These are phyloP conservation scores for Trametes sanguinea DNA, from an alignment of 768 basidiomycete genomes.

Conservation along the genomic window DNA sequence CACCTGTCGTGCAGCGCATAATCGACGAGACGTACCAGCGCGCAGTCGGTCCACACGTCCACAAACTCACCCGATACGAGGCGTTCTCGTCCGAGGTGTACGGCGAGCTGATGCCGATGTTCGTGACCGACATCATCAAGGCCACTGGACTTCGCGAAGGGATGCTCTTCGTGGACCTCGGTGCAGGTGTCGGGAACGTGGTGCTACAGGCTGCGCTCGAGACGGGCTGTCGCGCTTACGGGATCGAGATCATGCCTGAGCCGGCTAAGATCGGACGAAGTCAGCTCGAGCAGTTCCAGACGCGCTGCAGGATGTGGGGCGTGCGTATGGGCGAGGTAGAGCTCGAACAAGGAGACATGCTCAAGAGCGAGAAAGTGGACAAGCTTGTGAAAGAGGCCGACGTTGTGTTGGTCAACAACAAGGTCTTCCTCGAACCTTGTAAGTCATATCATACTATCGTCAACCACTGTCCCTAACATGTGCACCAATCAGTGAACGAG, in stretches of 20 bases:
- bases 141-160: constrained; percentile 50
- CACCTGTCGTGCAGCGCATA: constrained; percentile 70
- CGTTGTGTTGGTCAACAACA: constrained; percentile 90
- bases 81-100: constrained; percentile 86
- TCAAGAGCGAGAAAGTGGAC: constrained; percentile 62
- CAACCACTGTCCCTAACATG: not conserved
- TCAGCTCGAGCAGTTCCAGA: constrained; percentile 73
- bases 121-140: constrained; percentile 57
- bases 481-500: constrained; percentile 68
- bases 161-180: constrained; percentile 58
- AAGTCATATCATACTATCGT: constrained; percentile 38
- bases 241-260: constrained; percentile 73
- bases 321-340: constrained; percentile 73
- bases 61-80: constrained; percentile 75
- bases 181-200: constrained; percentile 63
- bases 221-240: constrained; percentile 51
- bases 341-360: constrained; percentile 86
- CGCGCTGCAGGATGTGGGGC: constrained; percentile 91
- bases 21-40: constrained; percentile 94
- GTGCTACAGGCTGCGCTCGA: constrained; percentile 56
- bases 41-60: constrained; percentile 88
- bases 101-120: constrained; percentile 84
- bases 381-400: constrained; percentile 80
- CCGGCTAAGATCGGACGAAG: constrained; percentile 80
- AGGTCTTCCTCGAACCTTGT: constrained; percentile 76